Evolutionary conservation across 495 filamentous ascomycete species (phyloP), one percentile per base, ranked within the genome.

Genomic region (Penicillium robsamsonii): DNA sequence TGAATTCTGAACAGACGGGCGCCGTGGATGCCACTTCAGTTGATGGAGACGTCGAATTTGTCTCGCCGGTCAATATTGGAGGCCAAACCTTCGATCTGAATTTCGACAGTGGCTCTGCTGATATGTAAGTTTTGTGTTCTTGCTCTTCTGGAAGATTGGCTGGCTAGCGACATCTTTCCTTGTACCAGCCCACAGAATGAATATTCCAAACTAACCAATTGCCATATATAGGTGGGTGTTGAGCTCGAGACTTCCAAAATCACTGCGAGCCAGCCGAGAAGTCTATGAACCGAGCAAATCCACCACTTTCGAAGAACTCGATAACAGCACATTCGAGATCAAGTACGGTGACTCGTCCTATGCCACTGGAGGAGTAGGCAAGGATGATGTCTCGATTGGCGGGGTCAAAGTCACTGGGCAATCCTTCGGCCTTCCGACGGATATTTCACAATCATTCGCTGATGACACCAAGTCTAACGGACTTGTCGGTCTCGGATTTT

Each of bases 31-130:
- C 86, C 8, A 80, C 75, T 12, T 86, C 87, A 4, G 84, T 84
- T 42, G 60, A 75, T 43, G 78, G 82, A 46, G 87, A 87, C 52
- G 75, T 81, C 20, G 84, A 90, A 50, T 96, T 90, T 61, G 75
- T 93, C 13, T 81, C 84, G 15, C 84, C 86, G 0, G 85, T 92
- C 31, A 77, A 64, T 6, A 83, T 96, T 63, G 91, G 90, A 42
- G 87, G 84, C 2, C 88, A 93, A 67, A 82, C 75, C 6, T 57
- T 94, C 53, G 83, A 85, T 58, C 75, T 96, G 66, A 83, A 92
- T 62, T 90, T 96, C 67, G 91, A 96, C 69, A 89, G 89, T 17
- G 91, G 91, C 50, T 91, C 87, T 5, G 82, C 90, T 15, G 90
- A 94, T 68, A 74, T 96, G 74, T 91, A 84, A 72, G 87, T 82